Conservation (phyloP, 1,284 basidiomycete species). For the Sporisorium reilianum region DNA sequence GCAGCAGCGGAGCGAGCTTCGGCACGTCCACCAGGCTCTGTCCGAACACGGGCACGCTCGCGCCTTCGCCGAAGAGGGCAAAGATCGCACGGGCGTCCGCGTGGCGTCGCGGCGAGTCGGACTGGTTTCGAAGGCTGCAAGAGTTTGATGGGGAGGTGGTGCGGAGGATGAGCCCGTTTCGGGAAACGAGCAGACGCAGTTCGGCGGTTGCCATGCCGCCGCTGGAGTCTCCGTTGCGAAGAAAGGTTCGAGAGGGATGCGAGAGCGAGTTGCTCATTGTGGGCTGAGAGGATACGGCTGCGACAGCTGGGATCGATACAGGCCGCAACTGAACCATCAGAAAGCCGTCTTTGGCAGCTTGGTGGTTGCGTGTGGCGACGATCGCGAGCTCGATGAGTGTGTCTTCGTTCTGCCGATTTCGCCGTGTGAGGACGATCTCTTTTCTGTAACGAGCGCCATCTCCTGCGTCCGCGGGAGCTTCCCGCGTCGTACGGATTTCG, state of each 20-base stretch:
- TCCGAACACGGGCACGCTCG: slow-evolving; percentile 8
- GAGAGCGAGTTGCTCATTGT: not conserved
- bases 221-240: not conserved
- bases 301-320: not conserved
- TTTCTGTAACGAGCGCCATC: not conserved
- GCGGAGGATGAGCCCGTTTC: slow-evolving; percentile 27
- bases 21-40: slow-evolving; percentile 28
- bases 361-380: not conserved
- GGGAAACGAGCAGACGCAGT: slow-evolving; percentile 28
- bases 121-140: not conserved
- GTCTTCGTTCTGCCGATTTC: not conserved
- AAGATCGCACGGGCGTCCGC: slow-evolving; percentile 3
- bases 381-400: slow-evolving; percentile 5
- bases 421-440: slow-evolving; percentile 12
- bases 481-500: not conserved
- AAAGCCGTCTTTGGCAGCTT: not conserved
- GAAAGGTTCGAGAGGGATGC: not conserved
- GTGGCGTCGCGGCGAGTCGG: not conserved
- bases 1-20: slow-evolving; percentile 24
- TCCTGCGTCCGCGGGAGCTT: not conserved
- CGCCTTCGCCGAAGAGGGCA: slow-evolving; percentile 14
- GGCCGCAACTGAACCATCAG: slow-evolving; percentile 13
- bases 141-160: not conserved
- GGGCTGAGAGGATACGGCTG: not conserved
- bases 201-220: not conserved